Evolutionary conservation across 148 eudicot species (phyloP), one percentile per base, ranked within the genome.

Genomic region (Diospyros lotus): DNA sequence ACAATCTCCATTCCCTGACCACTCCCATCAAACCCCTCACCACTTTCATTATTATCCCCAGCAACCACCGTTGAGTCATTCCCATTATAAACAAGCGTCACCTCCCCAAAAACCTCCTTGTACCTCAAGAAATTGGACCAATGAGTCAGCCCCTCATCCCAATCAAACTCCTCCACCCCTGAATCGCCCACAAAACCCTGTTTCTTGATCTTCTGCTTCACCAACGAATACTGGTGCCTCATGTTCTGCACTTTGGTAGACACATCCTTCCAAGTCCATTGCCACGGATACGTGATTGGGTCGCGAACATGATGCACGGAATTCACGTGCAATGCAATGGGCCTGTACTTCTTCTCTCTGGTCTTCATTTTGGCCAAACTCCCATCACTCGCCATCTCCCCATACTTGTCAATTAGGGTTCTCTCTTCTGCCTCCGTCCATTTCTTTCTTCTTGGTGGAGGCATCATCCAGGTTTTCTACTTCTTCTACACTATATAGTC

Each of bases 211-310:
- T 94, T 94, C 68, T 94, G 98, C 89, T 94, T 94, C 53, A 90
- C 98, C 63, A 91, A 72, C 45, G 93, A 76, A 84, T 90, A 94
- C 83, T 92, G 98, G 77, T 94, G 98, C 84, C 97, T 89, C 98
- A 92, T 94, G 79, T 94, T 94, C 76, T 94, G 98, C 52, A 94
- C 97, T 73, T 94, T 94, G 17, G 94, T 94, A 6, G 97, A 94
- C 63, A 92, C 97, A 77, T 94, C 98, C 66, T 90, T 91, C 98
- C 98, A 91, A 70, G 86, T 87, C 98, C 98, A 94, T 74, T 88
- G 90, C 97, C 97, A 94, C 9, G 96, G 98, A 75, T 82, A 94
- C 15, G 81, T 48, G 46, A 81, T 64, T 5, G 98, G 92, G 81
- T 94, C 98, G 8, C 81, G 75, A 69, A 70, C 78, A 85, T 94